phyloP scores from a whole-genome alignment of 2,329 filamentous ascomycete species.

The Cercospora sp. region DNA sequence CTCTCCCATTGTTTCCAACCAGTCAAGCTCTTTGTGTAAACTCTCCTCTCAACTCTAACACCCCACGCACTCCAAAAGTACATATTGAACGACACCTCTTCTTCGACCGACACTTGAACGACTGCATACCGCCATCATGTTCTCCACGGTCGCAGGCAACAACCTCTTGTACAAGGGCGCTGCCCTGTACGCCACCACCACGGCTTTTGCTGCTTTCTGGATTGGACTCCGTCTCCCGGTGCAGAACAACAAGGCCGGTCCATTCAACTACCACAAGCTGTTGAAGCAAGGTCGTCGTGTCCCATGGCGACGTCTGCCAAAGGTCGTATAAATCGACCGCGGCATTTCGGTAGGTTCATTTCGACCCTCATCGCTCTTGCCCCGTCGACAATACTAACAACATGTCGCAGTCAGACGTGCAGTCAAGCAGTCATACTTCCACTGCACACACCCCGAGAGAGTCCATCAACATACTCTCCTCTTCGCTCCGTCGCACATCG shows the following conservation, averaged over 20 bases:
- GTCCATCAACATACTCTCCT: background rate
- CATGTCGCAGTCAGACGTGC: background rate
- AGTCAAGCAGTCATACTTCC: background rate
- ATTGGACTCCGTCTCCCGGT: conserved; percentile 34
- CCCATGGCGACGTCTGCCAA: conserved; percentile 38
- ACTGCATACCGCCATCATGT: conserved; percentile 25
- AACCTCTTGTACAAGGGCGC: conserved; percentile 34
- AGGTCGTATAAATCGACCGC: conserved; percentile 27
- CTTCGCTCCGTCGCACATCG: background rate
- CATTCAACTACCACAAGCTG: conserved; percentile 38
- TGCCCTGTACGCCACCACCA: conserved; percentile 36
- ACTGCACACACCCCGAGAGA: background rate
- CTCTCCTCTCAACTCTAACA: conserved; percentile 16
- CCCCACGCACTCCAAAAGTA: background rate
- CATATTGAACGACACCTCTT: conserved; percentile 1
- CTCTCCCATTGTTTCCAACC: background rate
- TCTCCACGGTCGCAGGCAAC: conserved; percentile 23
- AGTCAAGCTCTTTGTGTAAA: background rate
- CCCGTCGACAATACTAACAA: background rate
- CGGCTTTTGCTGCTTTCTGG: conserved; percentile 36
- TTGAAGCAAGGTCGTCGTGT: conserved; percentile 31
- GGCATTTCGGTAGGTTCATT: conserved; percentile 8
- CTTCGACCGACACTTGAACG: conserved; percentile 3
- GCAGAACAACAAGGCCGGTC: conserved; percentile 35
- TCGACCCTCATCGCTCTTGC: background rate